These are phyloP conservation scores for Tillandsia fasciculata DNA, from an alignment of 176 grass and related monocot genomes.

Conservation along the genomic window DNA sequence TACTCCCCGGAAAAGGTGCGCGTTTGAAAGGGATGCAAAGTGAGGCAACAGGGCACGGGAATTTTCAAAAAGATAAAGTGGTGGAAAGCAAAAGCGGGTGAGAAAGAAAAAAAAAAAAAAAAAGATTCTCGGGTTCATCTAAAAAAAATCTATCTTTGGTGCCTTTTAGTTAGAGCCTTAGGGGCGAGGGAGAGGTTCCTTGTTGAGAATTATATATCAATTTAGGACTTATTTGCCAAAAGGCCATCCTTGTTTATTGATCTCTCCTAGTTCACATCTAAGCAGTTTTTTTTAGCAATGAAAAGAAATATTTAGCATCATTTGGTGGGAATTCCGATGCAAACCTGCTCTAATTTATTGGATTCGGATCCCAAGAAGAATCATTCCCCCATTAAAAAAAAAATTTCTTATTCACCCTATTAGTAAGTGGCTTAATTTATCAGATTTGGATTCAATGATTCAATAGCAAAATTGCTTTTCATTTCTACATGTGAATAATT, in stretches of 20 bases:
- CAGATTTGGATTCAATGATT: no score
- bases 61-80: slow-evolving; percentile 60
- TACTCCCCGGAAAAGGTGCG: background rate
- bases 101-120: background rate
- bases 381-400: no score
- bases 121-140: background rate
- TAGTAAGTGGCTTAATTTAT: no score
- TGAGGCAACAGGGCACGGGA: slow-evolving; percentile 26
- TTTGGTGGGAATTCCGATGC: no score
- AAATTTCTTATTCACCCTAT: no score
- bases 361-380: no score
- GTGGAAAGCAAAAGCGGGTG: background rate
- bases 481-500: no score
- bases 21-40: slow-evolving; percentile 18
- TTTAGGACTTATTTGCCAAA: background rate
- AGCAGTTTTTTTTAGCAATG: no score
- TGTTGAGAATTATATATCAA: background rate
- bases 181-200: background rate
- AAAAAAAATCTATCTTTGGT: background rate
- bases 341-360: no score
- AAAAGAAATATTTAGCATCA: no score
- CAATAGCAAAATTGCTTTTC: no score
- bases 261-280: no score
- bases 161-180: background rate
- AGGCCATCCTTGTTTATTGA: background rate